Base-by-base conservation (phyloP, 306 rosid species). In the Crataegus laevigata region DNA sequence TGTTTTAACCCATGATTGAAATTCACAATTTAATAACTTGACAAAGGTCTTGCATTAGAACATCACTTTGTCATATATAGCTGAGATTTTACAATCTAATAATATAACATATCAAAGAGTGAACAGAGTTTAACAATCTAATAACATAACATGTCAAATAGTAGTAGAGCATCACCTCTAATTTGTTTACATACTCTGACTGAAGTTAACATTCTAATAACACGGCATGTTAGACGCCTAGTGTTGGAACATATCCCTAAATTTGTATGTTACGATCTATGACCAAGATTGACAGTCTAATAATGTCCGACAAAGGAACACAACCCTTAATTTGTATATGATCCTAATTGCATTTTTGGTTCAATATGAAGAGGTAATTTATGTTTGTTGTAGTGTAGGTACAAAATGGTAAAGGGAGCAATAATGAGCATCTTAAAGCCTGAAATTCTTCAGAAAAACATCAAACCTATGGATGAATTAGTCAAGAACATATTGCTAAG, bases 361-460 rank as follows among this genome's bases (percentile, higher is more conserved):
- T n/a, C 13, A 55, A n/a, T 55, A 55, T 9, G 11, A 21, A 8
- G 61, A 8, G 15, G 24, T n/a, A 36, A 36, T 36, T 36, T 9
- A 3, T 7, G n/a, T 55, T 52, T 52, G 19, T 13, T 25, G 65
- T 24, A 26, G 29, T 74, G 71, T 68, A 82, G 85, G 51, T 72
- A 72, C 24, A 80, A 24, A 52, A 61, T 87, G 45, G 77, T 81
- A 47, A 85, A 78, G 66, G 85, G 84, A 64, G 85, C 78, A 66
- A 73, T 84, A 85, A 3, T 76, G 79, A 85, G 77, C 80, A 80
- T 87, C 82, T 80, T 87, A 69, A 87, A 87, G 79, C 82, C 87
- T 18, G 85, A 82, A 70, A 78, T 83, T 34, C 84, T 85, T 69
- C 87, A 85, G 22, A 87, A 82, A 59, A 81, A 78, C 58, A 79